Conservation (phyloP, 208 protist genomes). For the Trypanosoma melophagium region DNA sequence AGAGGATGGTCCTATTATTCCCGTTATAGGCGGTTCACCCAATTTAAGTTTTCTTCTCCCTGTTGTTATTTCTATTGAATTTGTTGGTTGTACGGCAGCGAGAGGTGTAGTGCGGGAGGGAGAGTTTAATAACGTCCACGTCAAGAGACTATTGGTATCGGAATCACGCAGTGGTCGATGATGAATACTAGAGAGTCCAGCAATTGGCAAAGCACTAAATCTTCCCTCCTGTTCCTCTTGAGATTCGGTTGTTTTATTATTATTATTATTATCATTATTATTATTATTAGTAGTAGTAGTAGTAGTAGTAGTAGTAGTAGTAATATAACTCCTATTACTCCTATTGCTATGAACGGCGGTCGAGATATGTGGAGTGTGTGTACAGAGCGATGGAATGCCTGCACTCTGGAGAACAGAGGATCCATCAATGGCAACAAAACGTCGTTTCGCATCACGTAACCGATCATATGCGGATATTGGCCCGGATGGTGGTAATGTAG, state of each 20-base stretch:
- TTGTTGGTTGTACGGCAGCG: not conserved
- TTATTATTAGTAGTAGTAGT: not conserved
- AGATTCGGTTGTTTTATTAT: not conserved
- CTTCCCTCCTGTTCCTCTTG: not conserved
- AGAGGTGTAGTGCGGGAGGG: not conserved
- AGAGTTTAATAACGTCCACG: slow-evolving; percentile 12
- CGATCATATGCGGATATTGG: slow-evolving; percentile 11
- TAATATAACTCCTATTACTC: not conserved
- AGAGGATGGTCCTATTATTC: no score
- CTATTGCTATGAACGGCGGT: not conserved
- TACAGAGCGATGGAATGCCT: no score
- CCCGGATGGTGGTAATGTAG: not conserved
- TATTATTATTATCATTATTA: no score
- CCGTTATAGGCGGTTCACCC: no score
- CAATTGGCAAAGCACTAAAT: not conserved
- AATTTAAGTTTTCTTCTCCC: no score
- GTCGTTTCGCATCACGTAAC: slow-evolving; percentile 17
- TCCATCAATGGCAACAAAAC: not conserved
- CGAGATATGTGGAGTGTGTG: no score
- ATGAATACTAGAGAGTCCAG: slow-evolving; percentile 25
- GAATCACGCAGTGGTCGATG: slow-evolving; percentile 7
- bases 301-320: not conserved
- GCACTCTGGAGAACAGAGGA: no score
- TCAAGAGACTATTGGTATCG: slow-evolving; percentile 11
- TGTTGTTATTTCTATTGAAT: no score